These are phyloP conservation scores for Triticum turgidum DNA, from an alignment of 176 grass and related monocot species.

Conservation along the genomic window DNA sequence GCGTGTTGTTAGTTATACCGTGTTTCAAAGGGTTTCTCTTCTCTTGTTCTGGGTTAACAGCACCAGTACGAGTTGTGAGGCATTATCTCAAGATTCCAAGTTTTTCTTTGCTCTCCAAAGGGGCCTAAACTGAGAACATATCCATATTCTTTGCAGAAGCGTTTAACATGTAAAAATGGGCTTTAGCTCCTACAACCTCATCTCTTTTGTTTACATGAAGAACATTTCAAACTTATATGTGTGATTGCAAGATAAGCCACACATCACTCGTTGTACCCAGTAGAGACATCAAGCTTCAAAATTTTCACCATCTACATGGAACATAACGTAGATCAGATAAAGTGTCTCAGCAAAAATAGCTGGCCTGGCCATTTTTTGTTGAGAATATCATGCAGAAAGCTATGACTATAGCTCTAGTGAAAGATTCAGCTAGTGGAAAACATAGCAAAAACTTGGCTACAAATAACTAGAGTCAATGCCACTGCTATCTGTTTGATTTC, in stretches of 20 bases:
- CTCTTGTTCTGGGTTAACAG: not conserved
- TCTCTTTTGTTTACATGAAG: not conserved
- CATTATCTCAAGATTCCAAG: no score
- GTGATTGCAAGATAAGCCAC: not conserved
- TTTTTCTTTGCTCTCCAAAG: not conserved
- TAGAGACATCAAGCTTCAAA: not conserved
- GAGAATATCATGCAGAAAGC: not conserved
- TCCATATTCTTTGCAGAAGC: not conserved
- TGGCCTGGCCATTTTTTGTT: not conserved
- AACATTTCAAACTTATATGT: not conserved
- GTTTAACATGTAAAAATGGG: not conserved
- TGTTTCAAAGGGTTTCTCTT: not conserved
- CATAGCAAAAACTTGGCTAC: constrained; percentile 25
- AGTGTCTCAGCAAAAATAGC: not conserved
- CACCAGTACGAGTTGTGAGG: not conserved
- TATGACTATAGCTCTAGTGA: not conserved
- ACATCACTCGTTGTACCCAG: not conserved
- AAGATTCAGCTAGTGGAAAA: not conserved
- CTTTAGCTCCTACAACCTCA: not conserved
- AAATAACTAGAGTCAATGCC: not conserved
- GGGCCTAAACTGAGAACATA: not conserved
- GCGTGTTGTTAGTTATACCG: not conserved
- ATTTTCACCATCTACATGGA: not conserved
- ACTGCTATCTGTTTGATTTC: constrained; percentile 54
- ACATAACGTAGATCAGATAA: not conserved